Percentiles rank a stretch among this genome's conserved stretches.
These are phyloP conservation scores for Tremella fuciformis DNA, from an alignment of 768 basidiomycete genomes.

Conservation along the genomic window DNA sequence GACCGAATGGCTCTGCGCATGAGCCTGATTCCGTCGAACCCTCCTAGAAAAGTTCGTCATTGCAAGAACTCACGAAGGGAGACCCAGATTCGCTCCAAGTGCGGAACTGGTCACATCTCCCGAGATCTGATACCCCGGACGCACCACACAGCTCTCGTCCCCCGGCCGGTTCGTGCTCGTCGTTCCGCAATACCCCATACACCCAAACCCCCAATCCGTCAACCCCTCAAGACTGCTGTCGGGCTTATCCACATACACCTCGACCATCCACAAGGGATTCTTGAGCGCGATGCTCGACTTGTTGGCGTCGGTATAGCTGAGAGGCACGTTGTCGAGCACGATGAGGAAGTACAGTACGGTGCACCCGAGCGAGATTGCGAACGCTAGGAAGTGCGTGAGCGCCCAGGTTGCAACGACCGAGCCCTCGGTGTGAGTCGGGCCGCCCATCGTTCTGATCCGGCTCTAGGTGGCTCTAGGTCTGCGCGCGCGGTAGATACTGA, in stretches of 20 bases:
- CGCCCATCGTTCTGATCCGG: not conserved
- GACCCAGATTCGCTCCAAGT: not conserved
- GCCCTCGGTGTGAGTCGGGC: not conserved
- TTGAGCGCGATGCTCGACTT: conserved; percentile 1
- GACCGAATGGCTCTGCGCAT: conserved; percentile 1
- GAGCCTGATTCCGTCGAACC: not conserved
- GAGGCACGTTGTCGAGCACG: not conserved
- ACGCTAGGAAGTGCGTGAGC: conserved; percentile 4
- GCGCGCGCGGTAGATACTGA: too few relatives aligned
- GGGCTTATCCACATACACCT: conserved; percentile 1
- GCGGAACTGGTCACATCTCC: not conserved
- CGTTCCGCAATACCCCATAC: conserved; percentile 1
- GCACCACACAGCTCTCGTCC: not conserved
- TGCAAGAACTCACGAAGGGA: conserved; percentile 1
- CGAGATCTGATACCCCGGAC: not conserved
- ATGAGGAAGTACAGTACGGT: conserved; percentile 1
- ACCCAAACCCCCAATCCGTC: conserved; percentile 4
- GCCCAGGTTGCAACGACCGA: not conserved
- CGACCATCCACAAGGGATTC: conserved; percentile 1
- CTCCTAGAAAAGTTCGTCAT: too few relatives aligned
- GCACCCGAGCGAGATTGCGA: conserved; percentile 1
- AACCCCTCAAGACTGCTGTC: not conserved
- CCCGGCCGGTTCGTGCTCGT: not conserved
- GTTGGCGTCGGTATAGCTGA: conserved; percentile 1
- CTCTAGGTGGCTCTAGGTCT: too few relatives aligned